Evolutionary conservation across 306 rosid genomes (phyloP).

Genomic region (Ormosia emarginata): DNA sequence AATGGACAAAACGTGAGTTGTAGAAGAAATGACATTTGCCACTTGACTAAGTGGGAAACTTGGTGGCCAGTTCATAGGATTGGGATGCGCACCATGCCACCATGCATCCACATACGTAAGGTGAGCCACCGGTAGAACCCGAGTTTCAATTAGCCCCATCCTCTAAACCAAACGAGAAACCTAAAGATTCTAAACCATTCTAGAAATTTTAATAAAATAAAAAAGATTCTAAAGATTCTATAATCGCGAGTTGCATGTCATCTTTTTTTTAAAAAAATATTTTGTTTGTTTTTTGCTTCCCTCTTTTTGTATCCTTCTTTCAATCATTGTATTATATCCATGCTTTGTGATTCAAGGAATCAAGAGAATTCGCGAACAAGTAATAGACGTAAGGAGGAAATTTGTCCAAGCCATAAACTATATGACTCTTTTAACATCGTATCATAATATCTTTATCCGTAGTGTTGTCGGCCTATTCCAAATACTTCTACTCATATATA

Average conservation of each 20-base stretch:
- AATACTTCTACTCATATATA: neutral
- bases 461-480: neutral
- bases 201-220: neutral
- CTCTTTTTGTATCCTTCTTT: neutral
- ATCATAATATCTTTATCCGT: too few relatives aligned
- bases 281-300: neutral
- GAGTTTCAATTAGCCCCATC: constrained; percentile 6
- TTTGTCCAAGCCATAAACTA: neutral
- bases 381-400: neutral
- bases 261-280: neutral
- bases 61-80: constrained; percentile 11
- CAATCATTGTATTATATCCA: neutral
- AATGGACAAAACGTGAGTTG: neutral
- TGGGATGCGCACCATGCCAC: constrained; percentile 24
- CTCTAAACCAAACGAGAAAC: neutral
- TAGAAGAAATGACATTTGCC: constrained; percentile 5
- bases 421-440: neutral
- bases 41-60: constrained; percentile 25
- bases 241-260: neutral
- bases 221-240: neutral
- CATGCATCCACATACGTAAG: constrained; percentile 19
- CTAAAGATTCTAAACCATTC: constrained; percentile 3
- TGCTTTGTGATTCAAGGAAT: neutral
- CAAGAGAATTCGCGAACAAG: neutral
- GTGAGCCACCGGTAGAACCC: constrained; percentile 7